phyloP scores from a whole-genome alignment of 2,329 filamentous ascomycete species.

The Aureobasidium sp. region DNA sequence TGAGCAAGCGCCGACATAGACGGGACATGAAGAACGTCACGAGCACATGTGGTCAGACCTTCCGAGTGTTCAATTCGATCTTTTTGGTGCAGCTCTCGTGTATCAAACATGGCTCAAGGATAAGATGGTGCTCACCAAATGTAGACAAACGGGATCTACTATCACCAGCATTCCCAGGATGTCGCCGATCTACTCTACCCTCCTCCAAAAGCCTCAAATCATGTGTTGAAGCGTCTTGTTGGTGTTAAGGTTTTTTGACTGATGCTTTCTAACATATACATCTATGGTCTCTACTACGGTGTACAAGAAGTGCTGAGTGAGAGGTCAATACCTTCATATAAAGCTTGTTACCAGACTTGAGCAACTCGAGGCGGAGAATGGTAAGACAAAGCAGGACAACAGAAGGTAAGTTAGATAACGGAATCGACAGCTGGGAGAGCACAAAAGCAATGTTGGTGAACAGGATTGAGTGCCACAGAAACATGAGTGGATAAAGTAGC shows the following conservation, averaged over 20 bases:
- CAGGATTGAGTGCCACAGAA: neutral
- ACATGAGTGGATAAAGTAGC: neutral
- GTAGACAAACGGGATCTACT: neutral
- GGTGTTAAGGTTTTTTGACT: no score
- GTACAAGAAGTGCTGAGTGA: neutral
- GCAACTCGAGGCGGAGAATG: constrained; percentile 16
- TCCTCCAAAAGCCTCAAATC: constrained; percentile 36
- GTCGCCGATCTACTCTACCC: constrained; percentile 26
- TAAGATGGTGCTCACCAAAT: constrained; percentile 9
- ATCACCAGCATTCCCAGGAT: neutral
- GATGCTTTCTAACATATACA: no score
- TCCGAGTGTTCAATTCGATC: neutral
- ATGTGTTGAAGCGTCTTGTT: constrained; percentile 17
- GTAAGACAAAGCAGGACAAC: neutral
- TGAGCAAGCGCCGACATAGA: neutral
- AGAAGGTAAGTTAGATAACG: neutral
- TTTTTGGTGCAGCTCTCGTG: neutral
- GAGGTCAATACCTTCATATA: constrained; percentile 24
- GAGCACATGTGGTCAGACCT: constrained; percentile 5
- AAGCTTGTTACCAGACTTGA: constrained; percentile 25
- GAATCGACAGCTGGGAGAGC: no score
- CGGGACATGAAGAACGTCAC: constrained; percentile 3
- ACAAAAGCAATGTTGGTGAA: no score
- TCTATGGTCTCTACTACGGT: no score
- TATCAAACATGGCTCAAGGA: neutral